Evolutionary conservation across 345 rosid genomes (phyloP), one percentile per base, ranked within the genome.

Genomic region (Theobroma cacao): DNA sequence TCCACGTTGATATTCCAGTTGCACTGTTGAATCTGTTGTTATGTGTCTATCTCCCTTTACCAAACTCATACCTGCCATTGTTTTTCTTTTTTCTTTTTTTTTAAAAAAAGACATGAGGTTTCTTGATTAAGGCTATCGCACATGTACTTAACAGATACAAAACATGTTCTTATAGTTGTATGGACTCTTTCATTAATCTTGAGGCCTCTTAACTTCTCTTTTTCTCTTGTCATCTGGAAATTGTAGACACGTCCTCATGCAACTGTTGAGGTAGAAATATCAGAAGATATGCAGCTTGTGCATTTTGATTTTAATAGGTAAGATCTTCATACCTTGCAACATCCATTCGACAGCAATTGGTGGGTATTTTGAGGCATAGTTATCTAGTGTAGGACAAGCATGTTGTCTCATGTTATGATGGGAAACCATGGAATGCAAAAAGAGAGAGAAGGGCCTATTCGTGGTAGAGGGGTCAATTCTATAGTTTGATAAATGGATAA

Each of bases 201-300:
- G 78, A 75, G 72, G 64, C 36, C 56, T 80, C 53, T 72, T 56
- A 15, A 43, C 30, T 15, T 61, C 33, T 78, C 55, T 17, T 41
- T 63, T 38, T 10, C 63, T 43, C 48, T 48, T 40, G 43, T 15
- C 72, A 65, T 75, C 71, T 74, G 80, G 70, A 40, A 81, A 80
- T 64, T 66, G 78, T 63, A 97, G 98, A 94, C 98, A 22, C 95
- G 97, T 40, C 99, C 99, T 75, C 98, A 97, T 80, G 99, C 99
- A 43, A 97, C 98, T 28, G 99, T 97, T 69, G 99, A 97, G 86
- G 98, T 97, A 76, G 99, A 97, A 86, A 94, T 97, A 89, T 97
- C 99, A 38, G 99, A 97, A 91, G 99, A 97, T 80, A 97, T 97
- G 99, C 99, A 97, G 90, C 90, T 97, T 28, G 98, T 97, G 59